Percentiles rank a stretch among this genome's conserved stretches.
phyloP scores from a whole-genome alignment of 495 filamentous ascomycete species.

The Podospora australis region DNA sequence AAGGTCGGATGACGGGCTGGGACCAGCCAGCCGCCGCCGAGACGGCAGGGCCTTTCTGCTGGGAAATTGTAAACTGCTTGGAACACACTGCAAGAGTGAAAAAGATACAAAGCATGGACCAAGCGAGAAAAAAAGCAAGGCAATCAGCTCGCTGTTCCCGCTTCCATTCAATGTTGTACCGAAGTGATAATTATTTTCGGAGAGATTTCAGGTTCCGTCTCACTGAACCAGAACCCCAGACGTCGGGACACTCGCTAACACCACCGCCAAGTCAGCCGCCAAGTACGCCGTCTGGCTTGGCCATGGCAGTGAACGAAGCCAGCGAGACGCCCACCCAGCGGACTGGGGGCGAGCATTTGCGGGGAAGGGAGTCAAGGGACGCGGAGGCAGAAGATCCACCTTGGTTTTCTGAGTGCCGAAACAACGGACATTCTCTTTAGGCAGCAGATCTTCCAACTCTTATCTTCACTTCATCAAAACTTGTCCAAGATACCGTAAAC shows the following conservation, averaged over 20 bases:
- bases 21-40: not conserved
- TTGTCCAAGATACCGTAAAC: too few species aligned
- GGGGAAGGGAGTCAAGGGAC: not conserved
- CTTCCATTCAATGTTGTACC: not conserved
- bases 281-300: constrained; percentile 17
- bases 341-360: not conserved
- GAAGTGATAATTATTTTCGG: constrained; percentile 8
- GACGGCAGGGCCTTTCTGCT: not conserved
- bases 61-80: not conserved
- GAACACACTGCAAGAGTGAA: too few species aligned
- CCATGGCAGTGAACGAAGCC: constrained; percentile 17
- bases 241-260: constrained; percentile 11
- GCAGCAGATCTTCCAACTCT: too few species aligned
- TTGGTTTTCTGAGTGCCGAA: too few species aligned
- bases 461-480: too few species aligned
- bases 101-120: too few species aligned
- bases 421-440: too few species aligned
- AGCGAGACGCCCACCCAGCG: not conserved
- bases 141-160: not conserved
- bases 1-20: not conserved
- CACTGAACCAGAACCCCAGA: constrained; percentile 11
- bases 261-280: constrained; percentile 14
- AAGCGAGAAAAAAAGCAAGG: not conserved
- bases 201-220: constrained; percentile 1
- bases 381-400: too few species aligned